Evolutionary conservation across 2,329 filamentous ascomycete species (phyloP).

Genomic region (Apiospora aurea): DNA sequence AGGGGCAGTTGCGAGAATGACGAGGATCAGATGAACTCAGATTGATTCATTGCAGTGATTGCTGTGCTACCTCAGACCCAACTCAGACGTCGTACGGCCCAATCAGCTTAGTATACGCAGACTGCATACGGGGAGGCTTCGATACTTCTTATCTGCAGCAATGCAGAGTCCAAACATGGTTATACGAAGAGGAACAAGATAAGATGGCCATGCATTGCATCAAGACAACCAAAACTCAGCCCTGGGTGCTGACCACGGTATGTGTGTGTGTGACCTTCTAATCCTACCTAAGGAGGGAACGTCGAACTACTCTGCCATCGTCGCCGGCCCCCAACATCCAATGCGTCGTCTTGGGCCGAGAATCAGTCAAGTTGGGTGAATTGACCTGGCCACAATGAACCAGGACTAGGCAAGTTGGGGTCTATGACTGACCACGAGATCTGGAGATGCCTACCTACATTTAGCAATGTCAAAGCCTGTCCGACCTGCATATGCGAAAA

Average conservation of each 20-base stretch:
- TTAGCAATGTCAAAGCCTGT: background rate
- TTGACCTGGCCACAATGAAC: background rate
- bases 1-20: background rate
- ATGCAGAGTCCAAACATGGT: background rate
- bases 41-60: background rate
- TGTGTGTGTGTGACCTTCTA: background rate
- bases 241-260: slow-evolving; percentile 2
- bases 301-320: background rate
- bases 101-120: background rate
- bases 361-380: background rate
- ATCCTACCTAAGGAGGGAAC: background rate
- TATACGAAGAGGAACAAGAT: background rate
- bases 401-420: background rate
- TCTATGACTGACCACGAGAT: background rate
- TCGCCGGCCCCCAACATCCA: background rate
- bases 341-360: background rate
- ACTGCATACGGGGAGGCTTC: background rate
- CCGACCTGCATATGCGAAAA: background rate
- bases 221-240: background rate
- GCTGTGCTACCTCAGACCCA: background rate
- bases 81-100: background rate
- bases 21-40: background rate
- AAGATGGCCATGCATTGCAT: slow-evolving; percentile 4
- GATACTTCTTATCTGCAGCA: background rate
- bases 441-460: background rate